These are phyloP conservation scores for Didymella sp. DNA, from an alignment of 2,329 filamentous ascomycete genomes.

Conservation along the genomic window DNA sequence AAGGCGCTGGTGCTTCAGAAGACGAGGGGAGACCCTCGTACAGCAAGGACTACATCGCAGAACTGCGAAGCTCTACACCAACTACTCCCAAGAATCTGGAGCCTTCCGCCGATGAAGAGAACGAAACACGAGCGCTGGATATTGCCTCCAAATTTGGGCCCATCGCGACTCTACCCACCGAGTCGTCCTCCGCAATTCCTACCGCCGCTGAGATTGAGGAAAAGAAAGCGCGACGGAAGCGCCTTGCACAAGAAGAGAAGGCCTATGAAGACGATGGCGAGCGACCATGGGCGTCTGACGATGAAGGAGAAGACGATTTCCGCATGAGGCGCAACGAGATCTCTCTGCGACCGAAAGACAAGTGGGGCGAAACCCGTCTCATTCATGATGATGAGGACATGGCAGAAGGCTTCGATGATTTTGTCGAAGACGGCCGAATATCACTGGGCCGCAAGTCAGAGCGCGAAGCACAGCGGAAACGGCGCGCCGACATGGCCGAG, in stretches of 20 bases:
- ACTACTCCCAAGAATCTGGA: constrained; percentile 74
- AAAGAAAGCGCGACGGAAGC: constrained; percentile 87
- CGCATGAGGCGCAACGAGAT: constrained; percentile 52
- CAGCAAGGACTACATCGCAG: constrained; percentile 83
- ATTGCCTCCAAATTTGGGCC: constrained; percentile 65
- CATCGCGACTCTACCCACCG: constrained; percentile 45
- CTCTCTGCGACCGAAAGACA: constrained; percentile 63
- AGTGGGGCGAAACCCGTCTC: constrained; percentile 73
- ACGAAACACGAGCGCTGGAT: constrained; percentile 56
- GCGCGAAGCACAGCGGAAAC: constrained; percentile 68
- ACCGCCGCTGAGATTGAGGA: constrained; percentile 86
- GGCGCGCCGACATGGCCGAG: constrained; percentile 79
- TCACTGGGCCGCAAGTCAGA: constrained; percentile 81
- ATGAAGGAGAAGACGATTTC: constrained; percentile 48
- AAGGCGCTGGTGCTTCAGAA: constrained; percentile 58
- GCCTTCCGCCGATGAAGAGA: constrained; percentile 48
- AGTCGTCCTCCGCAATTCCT: constrained; percentile 64
- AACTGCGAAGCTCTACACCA: constrained; percentile 85
- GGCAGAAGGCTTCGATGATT: constrained; percentile 91
- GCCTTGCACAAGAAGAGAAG: constrained; percentile 76
- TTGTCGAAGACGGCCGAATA: constrained; percentile 82
- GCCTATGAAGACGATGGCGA: constrained; percentile 59
- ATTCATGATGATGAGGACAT: constrained; percentile 89
- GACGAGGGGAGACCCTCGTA: constrained; percentile 79
- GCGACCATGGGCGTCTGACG: constrained; percentile 51